Percentiles rank a stretch among this genome's conserved stretches.
Conservation (phyloP, 208 protist species). For the Tritrichomonas musculus region DNA sequence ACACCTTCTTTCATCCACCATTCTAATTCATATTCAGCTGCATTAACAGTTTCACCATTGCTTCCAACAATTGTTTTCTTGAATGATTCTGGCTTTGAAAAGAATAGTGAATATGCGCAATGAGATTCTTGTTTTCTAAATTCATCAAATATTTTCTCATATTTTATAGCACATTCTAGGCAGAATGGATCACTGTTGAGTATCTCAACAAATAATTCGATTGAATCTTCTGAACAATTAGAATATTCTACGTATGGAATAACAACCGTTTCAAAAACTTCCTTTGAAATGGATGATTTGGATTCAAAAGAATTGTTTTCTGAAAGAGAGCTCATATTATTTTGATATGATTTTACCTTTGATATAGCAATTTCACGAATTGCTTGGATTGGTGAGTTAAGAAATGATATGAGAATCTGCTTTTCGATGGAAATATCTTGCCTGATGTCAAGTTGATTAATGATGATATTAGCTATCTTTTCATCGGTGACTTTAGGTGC, state of each 20-base stretch:
- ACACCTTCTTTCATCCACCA: background rate
- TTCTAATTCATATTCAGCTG: background rate
- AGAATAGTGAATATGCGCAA: background rate
- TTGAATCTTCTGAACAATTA: too few relatives aligned
- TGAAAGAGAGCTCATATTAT: too few relatives aligned
- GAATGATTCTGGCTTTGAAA: too few relatives aligned
- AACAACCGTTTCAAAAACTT: too few relatives aligned
- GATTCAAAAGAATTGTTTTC: too few relatives aligned
- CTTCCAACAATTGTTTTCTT: too few relatives aligned
- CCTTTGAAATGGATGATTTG: too few relatives aligned
- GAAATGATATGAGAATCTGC: background rate
- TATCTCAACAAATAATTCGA: background rate
- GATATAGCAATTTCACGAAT: background rate
- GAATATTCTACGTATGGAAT: too few relatives aligned
- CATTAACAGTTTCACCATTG: background rate
- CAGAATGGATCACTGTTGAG: background rate
- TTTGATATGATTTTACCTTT: too few relatives aligned
- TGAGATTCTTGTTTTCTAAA: background rate
- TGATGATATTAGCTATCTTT: background rate
- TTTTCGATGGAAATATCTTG: background rate
- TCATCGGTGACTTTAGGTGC: background rate
- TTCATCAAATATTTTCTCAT: background rate
- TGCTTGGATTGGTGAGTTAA: background rate
- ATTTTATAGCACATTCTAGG: background rate
- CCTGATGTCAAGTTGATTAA: background rate